These are phyloP conservation scores for Neolentinus lepideus DNA, from an alignment of 1,284 basidiomycete species.

Conservation along the genomic window DNA sequence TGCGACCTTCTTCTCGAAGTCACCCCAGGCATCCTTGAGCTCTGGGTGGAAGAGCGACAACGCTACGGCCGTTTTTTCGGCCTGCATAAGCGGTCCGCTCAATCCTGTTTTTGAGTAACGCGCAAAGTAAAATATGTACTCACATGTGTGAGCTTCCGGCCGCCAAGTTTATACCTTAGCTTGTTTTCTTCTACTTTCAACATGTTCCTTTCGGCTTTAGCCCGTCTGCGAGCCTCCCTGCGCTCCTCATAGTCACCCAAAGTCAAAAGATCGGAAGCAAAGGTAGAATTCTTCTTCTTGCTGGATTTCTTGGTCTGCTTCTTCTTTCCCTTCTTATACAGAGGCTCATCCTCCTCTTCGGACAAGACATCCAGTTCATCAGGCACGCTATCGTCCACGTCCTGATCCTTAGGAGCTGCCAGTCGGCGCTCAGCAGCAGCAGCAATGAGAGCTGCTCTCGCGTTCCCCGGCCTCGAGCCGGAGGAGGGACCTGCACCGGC, in stretches of 20 bases:
- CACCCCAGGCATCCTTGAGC: conserved; percentile 83
- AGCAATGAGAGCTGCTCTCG: conserved; percentile 38
- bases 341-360: conserved; percentile 29
- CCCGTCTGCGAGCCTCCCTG: conserved; percentile 9
- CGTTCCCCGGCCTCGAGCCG: conserved; percentile 20
- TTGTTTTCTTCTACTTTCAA: conserved; percentile 41
- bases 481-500: conserved; percentile 33
- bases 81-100: conserved; percentile 29
- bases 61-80: conserved; percentile 69
- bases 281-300: conserved; percentile 14
- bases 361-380: conserved; percentile 13
- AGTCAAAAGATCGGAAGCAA: not conserved
- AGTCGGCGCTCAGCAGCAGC: conserved; percentile 48
- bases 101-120: not conserved
- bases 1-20: conserved; percentile 63
- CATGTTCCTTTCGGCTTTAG: conserved; percentile 21
- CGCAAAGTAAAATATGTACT: conserved; percentile 11
- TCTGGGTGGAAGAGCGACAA: conserved; percentile 68
- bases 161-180: conserved; percentile 47
- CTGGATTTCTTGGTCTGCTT: conserved; percentile 20
- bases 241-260: not conserved
- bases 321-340: conserved; percentile 25
- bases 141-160: conserved; percentile 67
- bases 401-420: conserved; percentile 8
- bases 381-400: conserved; percentile 18